Base-by-base conservation (phyloP, 441 rosid genomes). In the Arabidopsis hybrid region DNA sequence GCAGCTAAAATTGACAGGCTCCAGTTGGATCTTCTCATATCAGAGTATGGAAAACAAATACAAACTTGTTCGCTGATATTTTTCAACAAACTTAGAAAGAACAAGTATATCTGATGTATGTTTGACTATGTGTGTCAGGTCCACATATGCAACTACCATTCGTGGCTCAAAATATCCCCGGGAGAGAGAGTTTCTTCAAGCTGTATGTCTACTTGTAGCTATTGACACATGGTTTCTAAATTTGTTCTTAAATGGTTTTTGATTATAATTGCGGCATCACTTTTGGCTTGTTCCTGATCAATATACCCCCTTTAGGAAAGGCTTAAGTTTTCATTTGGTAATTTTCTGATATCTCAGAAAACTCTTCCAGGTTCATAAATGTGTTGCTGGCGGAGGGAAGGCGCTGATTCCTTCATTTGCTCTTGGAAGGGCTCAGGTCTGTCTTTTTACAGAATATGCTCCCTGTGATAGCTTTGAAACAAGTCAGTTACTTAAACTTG, bases 331-430 rank as follows among this genome's bases (percentile, higher is more conserved):
- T 60, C 7, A 1, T 67, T 52, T 61, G 52, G 8, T 60, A 32
- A 42, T 18, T 34, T 11, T 63, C 63, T 66, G 39, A 60, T 78
- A 26, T 55, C 34, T 68, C 51, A 26, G 21, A 55, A 61, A 17
- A 39, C 34, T 50, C 46, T 74, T 58, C 36, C 64, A 93, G 99
- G 98, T 91, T 82, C 99, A 95, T 76, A 84, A 88, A 69, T 93
- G 99, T 77, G 86, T 95, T 74, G 89, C 92, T 70, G 91, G 84
- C 35, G 99, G 97, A 79, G 99, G 99, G 67, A 95, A 95, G 83
- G 99, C 91, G 56, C 89, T 95, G 40, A 91, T 95, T 75, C 98
- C 99, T 53, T 89, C 99, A 70, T 95, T 95, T 85, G 97, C 99
- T 50, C 85, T 95, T 38, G 99, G 97, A 83, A 88, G 99, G 78